Evolutionary conservation across 345 rosid species (phyloP).

Genomic region (Lumnitzera littorea): DNA sequence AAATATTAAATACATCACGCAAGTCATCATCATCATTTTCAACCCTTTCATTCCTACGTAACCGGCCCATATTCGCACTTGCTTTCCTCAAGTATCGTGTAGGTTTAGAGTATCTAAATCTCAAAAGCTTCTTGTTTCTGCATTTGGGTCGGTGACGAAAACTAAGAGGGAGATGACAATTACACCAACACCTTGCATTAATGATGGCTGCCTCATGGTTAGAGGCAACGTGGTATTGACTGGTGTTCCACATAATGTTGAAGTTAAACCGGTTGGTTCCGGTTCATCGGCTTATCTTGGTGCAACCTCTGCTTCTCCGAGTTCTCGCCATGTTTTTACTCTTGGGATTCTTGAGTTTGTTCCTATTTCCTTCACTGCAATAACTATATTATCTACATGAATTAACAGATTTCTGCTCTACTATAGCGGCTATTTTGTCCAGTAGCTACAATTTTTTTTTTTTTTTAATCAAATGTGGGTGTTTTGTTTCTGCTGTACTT

Average conservation of each 20-base stretch:
- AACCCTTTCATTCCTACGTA: too few relatives aligned
- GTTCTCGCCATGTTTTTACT: slow-evolving; percentile 51
- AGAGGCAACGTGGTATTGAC: slow-evolving; percentile 30
- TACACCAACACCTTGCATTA: slow-evolving; percentile 19
- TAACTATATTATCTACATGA: background rate
- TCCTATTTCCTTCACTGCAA: background rate
- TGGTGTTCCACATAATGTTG: slow-evolving; percentile 28
- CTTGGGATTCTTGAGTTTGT: slow-evolving; percentile 54
- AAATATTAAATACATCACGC: too few relatives aligned
- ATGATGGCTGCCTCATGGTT: slow-evolving; percentile 31
- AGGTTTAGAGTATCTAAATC: too few relatives aligned
- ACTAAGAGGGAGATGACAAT: slow-evolving; percentile 20
- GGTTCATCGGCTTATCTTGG: slow-evolving; percentile 40
- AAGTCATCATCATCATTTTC: too few relatives aligned
- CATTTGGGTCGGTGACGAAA: too few relatives aligned
- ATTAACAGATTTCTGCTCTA: background rate
- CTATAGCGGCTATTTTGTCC: too few relatives aligned
- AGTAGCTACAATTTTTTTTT: too few relatives aligned
- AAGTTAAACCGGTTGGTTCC: slow-evolving; percentile 24
- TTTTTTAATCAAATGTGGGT: too few relatives aligned
- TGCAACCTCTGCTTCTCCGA: slow-evolving; percentile 25
- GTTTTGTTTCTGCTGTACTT: too few relatives aligned
- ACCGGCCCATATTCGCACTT: too few relatives aligned
- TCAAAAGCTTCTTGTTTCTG: too few relatives aligned
- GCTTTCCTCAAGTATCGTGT: too few relatives aligned